phyloP scores from a whole-genome alignment of 306 rosid species.

The Vachellia pachyceras region DNA sequence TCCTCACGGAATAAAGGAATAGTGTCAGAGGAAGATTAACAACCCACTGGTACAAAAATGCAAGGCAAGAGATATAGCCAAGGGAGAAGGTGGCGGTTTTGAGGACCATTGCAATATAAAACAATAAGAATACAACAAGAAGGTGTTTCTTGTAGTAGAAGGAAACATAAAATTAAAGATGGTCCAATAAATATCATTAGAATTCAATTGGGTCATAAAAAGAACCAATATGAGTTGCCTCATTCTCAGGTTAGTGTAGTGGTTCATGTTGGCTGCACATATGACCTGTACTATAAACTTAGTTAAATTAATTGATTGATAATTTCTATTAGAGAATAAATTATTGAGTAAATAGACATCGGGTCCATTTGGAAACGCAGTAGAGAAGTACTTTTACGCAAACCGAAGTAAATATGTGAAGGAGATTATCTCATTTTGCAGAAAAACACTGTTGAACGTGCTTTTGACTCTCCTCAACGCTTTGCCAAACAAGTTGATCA shows the following conservation, averaged over 20 bases:
- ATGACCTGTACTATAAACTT: too few species aligned
- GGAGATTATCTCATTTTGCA: too few species aligned
- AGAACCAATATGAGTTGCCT: neutral
- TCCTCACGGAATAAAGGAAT: neutral
- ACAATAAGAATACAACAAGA: conserved; percentile 31
- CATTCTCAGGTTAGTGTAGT: conserved; percentile 1
- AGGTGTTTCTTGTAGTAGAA: conserved; percentile 3
- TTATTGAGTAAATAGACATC: too few species aligned
- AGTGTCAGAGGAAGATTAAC: conserved; percentile 42
- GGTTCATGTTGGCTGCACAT: conserved; percentile 1
- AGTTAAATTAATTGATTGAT: neutral
- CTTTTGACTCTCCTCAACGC: too few species aligned
- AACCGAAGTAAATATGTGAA: too few species aligned
- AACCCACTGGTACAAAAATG: conserved; percentile 40
- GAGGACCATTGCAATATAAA: conserved; percentile 36
- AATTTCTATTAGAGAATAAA: neutral
- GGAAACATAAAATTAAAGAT: neutral
- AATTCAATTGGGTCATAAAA: conserved; percentile 2
- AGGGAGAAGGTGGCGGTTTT: conserved; percentile 70
- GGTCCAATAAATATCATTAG: neutral
- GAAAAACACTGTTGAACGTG: too few species aligned
- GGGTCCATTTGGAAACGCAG: too few species aligned
- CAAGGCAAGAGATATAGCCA: too few species aligned
- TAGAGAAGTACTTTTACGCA: too few species aligned
- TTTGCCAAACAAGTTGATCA: too few species aligned